Evolutionary conservation across 1,284 basidiomycete species (phyloP), one percentile per base, ranked within the genome.

Genomic region (Austroboletus novae-zelandiae): DNA sequence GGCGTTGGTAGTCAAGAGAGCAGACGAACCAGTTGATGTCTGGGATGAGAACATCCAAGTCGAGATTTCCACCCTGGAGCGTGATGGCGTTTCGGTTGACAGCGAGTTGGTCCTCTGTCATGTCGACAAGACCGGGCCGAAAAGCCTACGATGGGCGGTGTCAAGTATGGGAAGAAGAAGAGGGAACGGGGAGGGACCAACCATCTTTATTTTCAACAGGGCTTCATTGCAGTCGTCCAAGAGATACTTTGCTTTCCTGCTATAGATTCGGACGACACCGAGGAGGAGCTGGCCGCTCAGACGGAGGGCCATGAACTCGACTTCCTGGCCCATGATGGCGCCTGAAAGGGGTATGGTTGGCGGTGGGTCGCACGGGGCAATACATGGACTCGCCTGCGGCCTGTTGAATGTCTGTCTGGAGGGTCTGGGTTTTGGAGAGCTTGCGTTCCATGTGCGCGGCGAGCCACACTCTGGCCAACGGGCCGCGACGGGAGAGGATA

Each of bases 381-480:
- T 29, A 4, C 15, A 20, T 13, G 3, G 7, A 36, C 89, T 64
- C 59, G 92, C 93, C 91, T 61, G 94, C 91, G 53, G 91, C 91
- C 69, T 97, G 86, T 54, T 89, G 91, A 51, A 99, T 96, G 70
- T 96, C 92, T 0, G 95, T 94, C 64, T 94, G 90, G 2, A 98
- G 74, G 1, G 95, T 92, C 68, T 96, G 92, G 30, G 89, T 86
- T 72, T 99, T 99, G 64, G 91, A 94, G 61, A 99, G 84, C 76
- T 98, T 98, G 64, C 94, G 85, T 72, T 98, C 94, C 85, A 96
- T 95, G 77, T 98, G 96, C 2, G 97, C 96, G 23, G 96, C 96
- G 46, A 98, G 86, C 96, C 96, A 99, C 76, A 99, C 93, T 73
- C 90, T 93, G 40, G 93, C 95, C 34, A 99, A 78, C 9, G 95